These are phyloP conservation scores for Peniophora sp. DNA, from an alignment of 1,284 basidiomycete genomes.

Conservation along the genomic window DNA sequence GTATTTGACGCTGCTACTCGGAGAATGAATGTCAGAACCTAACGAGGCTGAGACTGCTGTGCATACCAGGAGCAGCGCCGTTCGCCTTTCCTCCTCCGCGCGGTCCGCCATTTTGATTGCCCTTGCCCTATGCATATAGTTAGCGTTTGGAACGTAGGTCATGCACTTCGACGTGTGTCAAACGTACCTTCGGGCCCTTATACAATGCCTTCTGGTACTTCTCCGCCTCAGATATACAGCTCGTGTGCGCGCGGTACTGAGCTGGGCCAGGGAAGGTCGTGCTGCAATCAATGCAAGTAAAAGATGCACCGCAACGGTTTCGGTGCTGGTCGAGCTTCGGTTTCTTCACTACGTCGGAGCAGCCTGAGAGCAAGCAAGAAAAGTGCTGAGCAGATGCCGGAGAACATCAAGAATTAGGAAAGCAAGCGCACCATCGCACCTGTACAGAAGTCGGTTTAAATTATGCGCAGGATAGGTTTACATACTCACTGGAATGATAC, in stretches of 20 bases:
- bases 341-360: conserved; percentile 84
- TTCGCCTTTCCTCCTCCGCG: neutral
- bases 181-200: conserved; percentile 57
- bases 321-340: conserved; percentile 78
- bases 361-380: conserved; percentile 32
- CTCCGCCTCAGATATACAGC: conserved; percentile 84
- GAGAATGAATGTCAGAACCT: neutral
- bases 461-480: too few relatives aligned
- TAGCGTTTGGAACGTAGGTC: neutral
- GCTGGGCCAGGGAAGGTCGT: conserved; percentile 68
- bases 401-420: too few relatives aligned
- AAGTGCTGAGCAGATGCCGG: too few relatives aligned
- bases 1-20: neutral
- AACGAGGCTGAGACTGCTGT: neutral
- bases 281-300: conserved; percentile 86
- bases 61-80: neutral
- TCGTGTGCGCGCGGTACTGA: conserved; percentile 78
- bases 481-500: too few relatives aligned
- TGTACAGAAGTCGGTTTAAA: too few relatives aligned
- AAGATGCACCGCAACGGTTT: conserved; percentile 52
- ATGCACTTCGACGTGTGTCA: neutral
- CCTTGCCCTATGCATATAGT: neutral
- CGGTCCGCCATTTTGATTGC: neutral
- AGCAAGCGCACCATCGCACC: too few relatives aligned
- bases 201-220: conserved; percentile 87